Base-by-base conservation (phyloP, 768 basidiomycete genomes). In the Amanita rubescens region DNA sequence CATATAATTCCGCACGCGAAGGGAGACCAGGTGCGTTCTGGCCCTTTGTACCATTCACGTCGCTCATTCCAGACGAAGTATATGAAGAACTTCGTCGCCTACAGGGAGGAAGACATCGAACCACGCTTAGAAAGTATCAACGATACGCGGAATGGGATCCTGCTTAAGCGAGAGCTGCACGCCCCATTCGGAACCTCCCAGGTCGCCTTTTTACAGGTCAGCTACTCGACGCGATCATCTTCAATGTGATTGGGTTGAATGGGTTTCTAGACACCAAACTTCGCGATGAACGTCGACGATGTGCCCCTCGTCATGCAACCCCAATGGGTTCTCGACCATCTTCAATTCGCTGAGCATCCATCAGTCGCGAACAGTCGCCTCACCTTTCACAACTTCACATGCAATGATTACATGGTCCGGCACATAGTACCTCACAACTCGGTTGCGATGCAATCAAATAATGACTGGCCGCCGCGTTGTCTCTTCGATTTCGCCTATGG, bases 401-500 rank as follows among this genome's bases (percentile, higher is more conserved):
- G 6, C 53, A 15, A 20, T 34, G 58, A 59, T 57, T 0, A 1
- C 12, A 12, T 47, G 30, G 39, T 37, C 27, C 5, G 3, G 30
- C 30, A n/a, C 17, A 3, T 49, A 20, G 56, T 49, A 47, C 58
- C 58, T 57, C 58, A 57, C 50, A 59, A 59, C 50, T 59, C 53
- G 32, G 58, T 51, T 59, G 58, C 54, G 37, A 53, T 49, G 50
- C 44, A 25, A 55, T 52, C 19, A n/a, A n/a, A 47, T 49, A 32
- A 53, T 55, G 46, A 55, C 10, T 57, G 56, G 56, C 58, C 58
- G 42, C 58, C 54, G 10, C 54, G 47, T 49, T 45, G 57, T 38
- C 54, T 59, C 53, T 57, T 59, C 47, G 56, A 59, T 17, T 38
- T 59, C 33, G 56, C 58, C 17, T 59, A 59, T 49, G 58, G 58